Evolutionary conservation across 1,284 basidiomycete species (phyloP), one percentile per base, ranked within the genome.

Genomic region (Xanthoconium separans): DNA sequence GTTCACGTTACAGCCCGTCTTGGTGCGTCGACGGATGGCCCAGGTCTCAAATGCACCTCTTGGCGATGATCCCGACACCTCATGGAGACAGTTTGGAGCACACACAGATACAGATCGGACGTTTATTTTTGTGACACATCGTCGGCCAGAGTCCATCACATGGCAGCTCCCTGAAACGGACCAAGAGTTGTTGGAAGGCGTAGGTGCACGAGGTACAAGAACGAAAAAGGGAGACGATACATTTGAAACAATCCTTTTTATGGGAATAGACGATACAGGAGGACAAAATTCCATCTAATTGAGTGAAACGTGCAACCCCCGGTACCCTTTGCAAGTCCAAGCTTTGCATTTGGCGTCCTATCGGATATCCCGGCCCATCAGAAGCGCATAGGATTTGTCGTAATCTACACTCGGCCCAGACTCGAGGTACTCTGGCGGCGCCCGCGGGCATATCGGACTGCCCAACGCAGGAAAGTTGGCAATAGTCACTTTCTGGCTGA

Each of bases 1-100:
- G 91, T 95, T 93, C 71, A 68, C 76, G 9, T 90, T 87, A 57
- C 65, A 72, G 42, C 84, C 88, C 2, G 84, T 92, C 4, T 71
- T 88, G 9, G 66, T 65, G 12, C 74, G 58, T 10, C 13, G 51
- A 15, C 24, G 41, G 4, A 40, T 22, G 30, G 30, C n/a, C 15
- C 15, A 46, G 41, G 31, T 29, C 37, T 2, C 29, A 29, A 30
- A 34, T 6, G 8, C 24, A 34, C 12, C n/a, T 33, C 16, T 30
- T n/a, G 49, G 59, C 44, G 59, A 59, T 8, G 55, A 43, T 6
- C 39, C 4, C 4, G 2, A 4, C 4, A 22, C 22, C 3, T 6
- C 18, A 6, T 81, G 80, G 81, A 63, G 64, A 34, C 75, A 74
- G 15, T 75, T 79, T 33, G 77, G 75, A 2, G 51, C 64, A 40